Conservation (phyloP, 192 early-diverging fungal species). For the Blastocladiella britannica region DNA sequence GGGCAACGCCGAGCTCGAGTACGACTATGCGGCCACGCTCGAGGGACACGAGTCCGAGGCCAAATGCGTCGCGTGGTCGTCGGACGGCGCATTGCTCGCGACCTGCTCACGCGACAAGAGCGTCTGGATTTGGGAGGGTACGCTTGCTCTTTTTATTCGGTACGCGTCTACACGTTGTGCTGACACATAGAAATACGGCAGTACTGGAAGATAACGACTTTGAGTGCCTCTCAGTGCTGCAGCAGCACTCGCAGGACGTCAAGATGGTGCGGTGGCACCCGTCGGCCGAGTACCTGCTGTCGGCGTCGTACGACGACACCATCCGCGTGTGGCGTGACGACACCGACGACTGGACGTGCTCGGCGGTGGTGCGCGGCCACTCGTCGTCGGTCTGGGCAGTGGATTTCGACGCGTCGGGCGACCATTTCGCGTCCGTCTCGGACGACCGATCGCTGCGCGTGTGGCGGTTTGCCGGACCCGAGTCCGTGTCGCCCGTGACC, state of each 20-base stretch:
- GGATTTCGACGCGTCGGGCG: slow-evolving; percentile 48
- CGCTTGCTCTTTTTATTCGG: neutral
- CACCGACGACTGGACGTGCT: slow-evolving; percentile 90
- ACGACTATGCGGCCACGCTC: slow-evolving; percentile 77
- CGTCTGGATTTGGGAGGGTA: slow-evolving; percentile 96
- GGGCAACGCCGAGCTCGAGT: slow-evolving; percentile 17
- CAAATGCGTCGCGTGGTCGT: slow-evolving; percentile 75
- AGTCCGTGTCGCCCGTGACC: slow-evolving; percentile 19
- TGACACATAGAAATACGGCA: too few relatives aligned
- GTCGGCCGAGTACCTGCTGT: slow-evolving; percentile 57
- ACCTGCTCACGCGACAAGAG: slow-evolving; percentile 92
- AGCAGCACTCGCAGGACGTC: slow-evolving; percentile 92
- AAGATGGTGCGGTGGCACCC: slow-evolving; percentile 91
- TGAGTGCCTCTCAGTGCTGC: slow-evolving; percentile 81
- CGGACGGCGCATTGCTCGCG: slow-evolving; percentile 58
- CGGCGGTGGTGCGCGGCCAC: slow-evolving; percentile 66
- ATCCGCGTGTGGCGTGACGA: slow-evolving; percentile 86
- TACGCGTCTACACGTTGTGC: neutral
- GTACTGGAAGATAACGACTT: slow-evolving; percentile 71
- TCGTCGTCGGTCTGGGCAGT: slow-evolving; percentile 81
- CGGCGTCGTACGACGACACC: slow-evolving; percentile 83
- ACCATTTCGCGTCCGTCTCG: slow-evolving; percentile 8
- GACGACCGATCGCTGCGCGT: neutral
- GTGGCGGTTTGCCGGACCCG: neutral
- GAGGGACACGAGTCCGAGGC: slow-evolving; percentile 99